phyloP scores from a whole-genome alignment of 2,329 filamentous ascomycete genomes.

The Pyricularia grisea region DNA sequence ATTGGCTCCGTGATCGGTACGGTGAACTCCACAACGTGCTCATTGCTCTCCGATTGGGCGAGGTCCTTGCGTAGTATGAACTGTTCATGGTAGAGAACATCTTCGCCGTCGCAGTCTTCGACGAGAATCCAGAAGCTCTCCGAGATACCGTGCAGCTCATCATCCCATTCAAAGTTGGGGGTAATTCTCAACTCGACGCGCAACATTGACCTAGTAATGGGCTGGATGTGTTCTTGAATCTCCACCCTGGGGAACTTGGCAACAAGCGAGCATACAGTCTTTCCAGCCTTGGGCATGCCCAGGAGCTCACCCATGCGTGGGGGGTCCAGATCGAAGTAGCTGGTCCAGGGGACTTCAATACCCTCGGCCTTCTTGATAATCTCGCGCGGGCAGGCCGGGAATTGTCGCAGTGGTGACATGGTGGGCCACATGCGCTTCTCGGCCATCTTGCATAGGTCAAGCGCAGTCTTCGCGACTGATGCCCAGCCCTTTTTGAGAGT shows the following conservation, averaged over 20 bases:
- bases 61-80: conserved; percentile 90
- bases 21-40: conserved; percentile 92
- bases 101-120: conserved; percentile 94
- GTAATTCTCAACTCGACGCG: conserved; percentile 84
- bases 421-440: conserved; percentile 99
- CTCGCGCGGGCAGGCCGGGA: conserved; percentile 70
- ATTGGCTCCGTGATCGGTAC: conserved; percentile 95
- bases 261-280: conserved; percentile 75
- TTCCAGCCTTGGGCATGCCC: conserved; percentile 80
- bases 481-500: conserved; percentile 96
- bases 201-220: conserved; percentile 88
- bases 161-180: conserved; percentile 95
- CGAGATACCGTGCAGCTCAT: conserved; percentile 72
- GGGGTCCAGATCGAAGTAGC: conserved; percentile 92
- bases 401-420: conserved; percentile 92
- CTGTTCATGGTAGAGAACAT: conserved; percentile 89
- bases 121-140: conserved; percentile 97
- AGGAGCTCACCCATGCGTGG: conserved; percentile 93
- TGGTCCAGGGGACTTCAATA: conserved; percentile 88
- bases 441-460: conserved; percentile 97
- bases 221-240: conserved; percentile 87
- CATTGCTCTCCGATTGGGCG: conserved; percentile 73
- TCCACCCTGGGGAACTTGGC: conserved; percentile 90
- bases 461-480: conserved; percentile 79
- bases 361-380: conserved; percentile 88